Percentiles rank a stretch among this genome's conserved stretches.
Conservation (phyloP, 2,329 filamentous ascomycete species). For the Capronia coronata region DNA sequence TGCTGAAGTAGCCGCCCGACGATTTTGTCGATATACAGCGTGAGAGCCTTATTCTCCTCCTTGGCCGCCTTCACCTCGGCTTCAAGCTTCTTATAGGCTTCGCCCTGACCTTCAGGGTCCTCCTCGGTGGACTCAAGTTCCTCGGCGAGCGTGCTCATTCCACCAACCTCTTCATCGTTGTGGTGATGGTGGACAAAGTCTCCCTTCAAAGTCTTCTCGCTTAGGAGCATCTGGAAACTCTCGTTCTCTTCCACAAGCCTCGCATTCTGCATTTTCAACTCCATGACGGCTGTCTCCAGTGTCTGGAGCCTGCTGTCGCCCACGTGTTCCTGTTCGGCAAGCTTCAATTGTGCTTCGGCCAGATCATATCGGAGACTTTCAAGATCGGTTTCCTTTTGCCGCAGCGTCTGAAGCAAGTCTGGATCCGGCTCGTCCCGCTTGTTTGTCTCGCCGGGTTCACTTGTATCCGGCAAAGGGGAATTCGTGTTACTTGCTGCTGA, state of each 20-base stretch:
- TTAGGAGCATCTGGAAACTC: conserved; percentile 89
- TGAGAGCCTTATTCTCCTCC: conserved; percentile 95
- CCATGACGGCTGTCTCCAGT: conserved; percentile 82
- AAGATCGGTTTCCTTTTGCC: conserved; percentile 95
- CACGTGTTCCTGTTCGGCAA: conserved; percentile 88
- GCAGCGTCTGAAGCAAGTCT: conserved; percentile 54
- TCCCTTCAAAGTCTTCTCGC: conserved; percentile 90
- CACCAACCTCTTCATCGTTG: conserved; percentile 45
- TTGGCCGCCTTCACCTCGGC: conserved; percentile 70
- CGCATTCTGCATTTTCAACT: conserved; percentile 91
- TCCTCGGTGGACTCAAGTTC: conserved; percentile 69
- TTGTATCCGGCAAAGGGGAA: background rate
- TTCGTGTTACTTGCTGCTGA: conserved; percentile 2
- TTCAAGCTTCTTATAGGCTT: conserved; percentile 63
- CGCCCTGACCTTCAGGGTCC: conserved; percentile 54
- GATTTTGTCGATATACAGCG: conserved; percentile 98
- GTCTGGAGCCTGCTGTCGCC: conserved; percentile 82
- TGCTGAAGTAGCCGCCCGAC: conserved; percentile 91
- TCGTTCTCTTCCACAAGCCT: conserved; percentile 97
- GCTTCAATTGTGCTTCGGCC: conserved; percentile 89
- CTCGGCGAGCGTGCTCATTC: conserved; percentile 64
- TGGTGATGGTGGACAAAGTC: conserved; percentile 64
- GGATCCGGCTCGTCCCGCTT: conserved; percentile 3
- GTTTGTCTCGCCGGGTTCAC: background rate
- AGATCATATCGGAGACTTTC: conserved; percentile 86